Evolutionary conservation across 2,329 filamentous ascomycete genomes (phyloP), one percentile per base, ranked within the genome.

Genomic region (Fusarium marasasianum): DNA sequence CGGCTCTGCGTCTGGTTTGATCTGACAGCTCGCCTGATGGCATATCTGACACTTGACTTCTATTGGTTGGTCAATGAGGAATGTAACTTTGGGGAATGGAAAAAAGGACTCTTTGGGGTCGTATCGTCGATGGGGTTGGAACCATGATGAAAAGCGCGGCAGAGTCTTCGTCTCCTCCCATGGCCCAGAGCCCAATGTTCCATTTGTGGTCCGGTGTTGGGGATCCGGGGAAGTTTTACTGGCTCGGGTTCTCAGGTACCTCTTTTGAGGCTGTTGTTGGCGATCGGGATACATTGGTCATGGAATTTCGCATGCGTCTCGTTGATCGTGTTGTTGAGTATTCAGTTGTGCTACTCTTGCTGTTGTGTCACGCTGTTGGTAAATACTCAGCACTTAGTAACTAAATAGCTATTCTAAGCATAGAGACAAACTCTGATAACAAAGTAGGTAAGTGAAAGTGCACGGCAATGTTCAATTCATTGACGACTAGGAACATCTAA

Each of bases 21-120:
- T 71, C 48, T 68, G 31, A 33, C 75, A 71, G 37, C 55, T 61
- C 17, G 63, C 71, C 37, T 75, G 69, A 33, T 65, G 71, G 56
- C 79, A 82, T 43, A 81, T 79, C 62, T 76, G 73, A 45, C 78
- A 81, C 44, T 72, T 33, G 14, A 80, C 51, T 33, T 63, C 57
- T 15, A 41, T 63, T 33, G 76, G 79, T n/a, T 69, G 22, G 54
- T 81, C 79, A 41, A 80, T 61, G 8, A 77, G 58, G 37, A 82
- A 80, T 15, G 76, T 78, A 41, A 80, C 62, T 48, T 78, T 76
- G 45, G 79, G 79, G 43, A 74, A 78, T 22, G 78, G 79, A 37
- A 80, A 62, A 58, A 78, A 80, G 31, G 53, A 69, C 41, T 76
- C 76, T 43, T 70, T 58, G 18, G 62, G 33, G 33, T 78, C 43